Base-by-base conservation (phyloP, 495 filamentous ascomycete species). In the Jackrogersella minutella region DNA sequence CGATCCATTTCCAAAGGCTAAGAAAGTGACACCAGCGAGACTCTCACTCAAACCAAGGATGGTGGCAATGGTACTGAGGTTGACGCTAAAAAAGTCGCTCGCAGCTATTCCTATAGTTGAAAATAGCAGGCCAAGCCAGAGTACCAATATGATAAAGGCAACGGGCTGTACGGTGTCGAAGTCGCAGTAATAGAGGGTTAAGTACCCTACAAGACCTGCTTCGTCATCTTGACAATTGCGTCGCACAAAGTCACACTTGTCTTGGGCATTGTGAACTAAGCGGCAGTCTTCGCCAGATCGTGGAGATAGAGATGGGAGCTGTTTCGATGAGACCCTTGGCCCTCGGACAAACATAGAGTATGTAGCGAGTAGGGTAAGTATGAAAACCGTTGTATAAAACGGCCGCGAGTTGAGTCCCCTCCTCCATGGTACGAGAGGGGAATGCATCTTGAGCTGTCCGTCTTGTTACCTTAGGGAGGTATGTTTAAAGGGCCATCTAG, bases 1-100 rank as follows among this genome's bases (percentile, higher is more conserved):
- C 66, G 93, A 97, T n/a, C 96, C 96, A 79, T 99, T 99, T 53
- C 96, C 96, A 76, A 99, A 95, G 3, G 96, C 96, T 50, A 98
- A 81, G 69, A 99, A 96, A 1, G 96, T 99, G 14, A 99, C 96
- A 21, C 96, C 96, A 0, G 96, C 92, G 80, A 98, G 86, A 73
- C 91, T 97, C 78, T 99, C 94, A 73, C 93, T 97, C 84, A 99
- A 86, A 11, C 94, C 93, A 5, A 98, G 81, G 39, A 96, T 86
- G 62, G 81, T 89, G 16, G 96, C 87, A 61, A 98, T 91, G 14
- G 96, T 97, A 76, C 91, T 94, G 30, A 99, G 84, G 73, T 99
- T 96, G 74, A 97, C 87, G 77, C 94, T 97, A 76, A 99, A 92
- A 80, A 98, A 99, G 74, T 99, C 96, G 71, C 91, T 96, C 19